A percentile compares a stretch with the other conserved stretches of the same genome.
Conservation (phyloP, 2,329 filamentous ascomycete genomes). For the Aspergillus caelatus region DNA sequence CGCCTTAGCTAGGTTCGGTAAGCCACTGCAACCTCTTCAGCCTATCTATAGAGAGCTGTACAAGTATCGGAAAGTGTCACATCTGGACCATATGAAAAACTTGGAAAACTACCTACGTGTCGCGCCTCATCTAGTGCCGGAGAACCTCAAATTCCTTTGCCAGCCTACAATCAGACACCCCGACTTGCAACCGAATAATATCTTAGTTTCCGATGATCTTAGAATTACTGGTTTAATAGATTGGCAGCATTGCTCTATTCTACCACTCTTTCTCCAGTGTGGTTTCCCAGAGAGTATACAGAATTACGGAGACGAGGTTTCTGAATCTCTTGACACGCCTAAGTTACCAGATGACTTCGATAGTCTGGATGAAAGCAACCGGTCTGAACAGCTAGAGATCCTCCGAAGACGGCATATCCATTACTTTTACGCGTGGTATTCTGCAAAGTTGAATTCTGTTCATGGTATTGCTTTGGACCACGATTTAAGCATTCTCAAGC, state of each 20-base stretch:
- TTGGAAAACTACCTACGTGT: constrained; percentile 2
- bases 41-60: constrained; percentile 7
- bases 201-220: constrained; percentile 20
- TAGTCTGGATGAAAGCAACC: background rate
- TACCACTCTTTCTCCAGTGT: constrained; percentile 29
- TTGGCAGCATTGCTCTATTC: constrained; percentile 30
- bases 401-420: constrained; percentile 11
- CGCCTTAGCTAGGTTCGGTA: constrained; percentile 17
- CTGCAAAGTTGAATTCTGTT: background rate
- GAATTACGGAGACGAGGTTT: constrained; percentile 23
- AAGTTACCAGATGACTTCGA: constrained; percentile 1
- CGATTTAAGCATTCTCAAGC: constrained; percentile 14
- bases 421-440: constrained; percentile 1
- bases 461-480: constrained; percentile 7
- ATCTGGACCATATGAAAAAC: background rate
- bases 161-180: constrained; percentile 24
- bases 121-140: background rate
- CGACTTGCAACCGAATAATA: constrained; percentile 30
- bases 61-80: background rate
- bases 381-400: background rate
- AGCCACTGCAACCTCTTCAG: constrained; percentile 12
- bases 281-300: constrained; percentile 29
- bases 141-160: background rate
- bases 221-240: constrained; percentile 27
- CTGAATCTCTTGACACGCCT: constrained; percentile 1